phyloP scores from a whole-genome alignment of 2,329 filamentous ascomycete species.

The Ampelomyces quisqualis region DNA sequence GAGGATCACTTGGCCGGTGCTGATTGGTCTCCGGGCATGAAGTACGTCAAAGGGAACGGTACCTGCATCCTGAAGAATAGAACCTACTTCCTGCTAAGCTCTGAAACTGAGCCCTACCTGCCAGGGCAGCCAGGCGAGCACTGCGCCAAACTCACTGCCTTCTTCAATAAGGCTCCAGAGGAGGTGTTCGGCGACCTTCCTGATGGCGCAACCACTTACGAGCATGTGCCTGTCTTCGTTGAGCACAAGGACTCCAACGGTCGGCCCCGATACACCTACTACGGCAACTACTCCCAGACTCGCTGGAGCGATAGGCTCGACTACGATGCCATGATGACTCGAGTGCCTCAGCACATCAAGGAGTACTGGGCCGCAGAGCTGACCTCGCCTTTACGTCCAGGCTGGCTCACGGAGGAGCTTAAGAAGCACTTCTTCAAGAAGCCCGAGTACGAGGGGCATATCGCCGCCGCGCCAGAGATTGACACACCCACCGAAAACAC shows the following conservation, averaged over 20 bases:
- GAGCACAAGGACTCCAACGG: constrained; percentile 8
- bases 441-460: constrained; percentile 44
- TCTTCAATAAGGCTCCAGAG: constrained; percentile 46
- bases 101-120: constrained; percentile 44
- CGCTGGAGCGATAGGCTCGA: constrained; percentile 50
- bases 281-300: constrained; percentile 49
- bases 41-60: constrained; percentile 32
- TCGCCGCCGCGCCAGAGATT: constrained; percentile 13
- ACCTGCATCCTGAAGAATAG: constrained; percentile 34
- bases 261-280: constrained; percentile 48
- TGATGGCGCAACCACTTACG: constrained; percentile 31
- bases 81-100: constrained; percentile 48
- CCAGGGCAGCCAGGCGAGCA: constrained; percentile 45
- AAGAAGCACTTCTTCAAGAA: constrained; percentile 47
- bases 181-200: constrained; percentile 28
- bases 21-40: constrained; percentile 46
- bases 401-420: constrained; percentile 47
- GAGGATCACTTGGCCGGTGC: constrained; percentile 40
- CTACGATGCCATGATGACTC: constrained; percentile 43
- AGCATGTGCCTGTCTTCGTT: constrained; percentile 49
- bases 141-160: constrained; percentile 50
- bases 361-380: constrained; percentile 46
- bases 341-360: constrained; percentile 44
- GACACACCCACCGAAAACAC: constrained; percentile 18
- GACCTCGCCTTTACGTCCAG: constrained; percentile 35